Conservation (phyloP, 225 moss, liverwort and hornwort genomes). For the Thuidium tamariscinum region DNA sequence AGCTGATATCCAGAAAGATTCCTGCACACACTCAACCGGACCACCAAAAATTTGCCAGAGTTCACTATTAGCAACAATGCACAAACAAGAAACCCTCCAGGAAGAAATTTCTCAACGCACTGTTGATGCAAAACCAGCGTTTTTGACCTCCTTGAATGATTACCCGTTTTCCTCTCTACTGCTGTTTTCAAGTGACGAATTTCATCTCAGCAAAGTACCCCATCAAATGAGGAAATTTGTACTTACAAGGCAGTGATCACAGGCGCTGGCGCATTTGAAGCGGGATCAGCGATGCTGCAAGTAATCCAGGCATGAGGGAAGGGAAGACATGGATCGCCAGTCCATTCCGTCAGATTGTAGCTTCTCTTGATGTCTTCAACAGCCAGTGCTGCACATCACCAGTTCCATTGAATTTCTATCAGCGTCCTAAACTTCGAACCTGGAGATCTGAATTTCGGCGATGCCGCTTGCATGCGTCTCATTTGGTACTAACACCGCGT, state of each 20-base stretch:
- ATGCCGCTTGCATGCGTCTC: not conserved
- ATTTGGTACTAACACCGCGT: not conserved
- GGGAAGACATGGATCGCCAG: slow-evolving; percentile 12
- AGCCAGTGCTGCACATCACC: not conserved
- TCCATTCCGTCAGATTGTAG: slow-evolving; percentile 6
- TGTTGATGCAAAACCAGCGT: not conserved
- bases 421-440: not conserved
- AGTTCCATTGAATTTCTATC: not conserved
- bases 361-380: slow-evolving; percentile 5
- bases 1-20: not conserved
- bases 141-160: too few species aligned
- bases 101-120: not conserved
- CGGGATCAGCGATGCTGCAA: not conserved
- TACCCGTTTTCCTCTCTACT: not conserved
- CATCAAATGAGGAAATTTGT: not conserved
- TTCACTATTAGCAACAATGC: not conserved
- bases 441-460: not conserved
- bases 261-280: not conserved
- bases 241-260: not conserved
- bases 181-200: not conserved
- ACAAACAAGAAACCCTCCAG: not conserved
- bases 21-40: not conserved
- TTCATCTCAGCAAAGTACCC: not conserved
- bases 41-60: not conserved
- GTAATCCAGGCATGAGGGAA: not conserved